These are phyloP conservation scores for Centrapalus pauciflorus DNA, from an alignment of 129 eudicot genomes.

Conservation along the genomic window DNA sequence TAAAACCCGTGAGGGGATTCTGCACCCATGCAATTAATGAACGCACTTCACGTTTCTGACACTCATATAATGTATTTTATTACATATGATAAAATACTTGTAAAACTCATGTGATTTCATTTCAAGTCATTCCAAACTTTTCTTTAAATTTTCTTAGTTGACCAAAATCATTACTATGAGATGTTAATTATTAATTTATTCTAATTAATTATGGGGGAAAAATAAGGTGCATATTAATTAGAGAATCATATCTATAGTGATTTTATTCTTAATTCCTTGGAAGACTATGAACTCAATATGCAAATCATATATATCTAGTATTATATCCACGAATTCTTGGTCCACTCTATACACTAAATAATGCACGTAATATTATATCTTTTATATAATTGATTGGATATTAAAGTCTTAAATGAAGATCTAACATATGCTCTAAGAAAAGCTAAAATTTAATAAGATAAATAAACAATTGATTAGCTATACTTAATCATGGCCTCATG, in stretches of 20 bases:
- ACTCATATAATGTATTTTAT: too few species aligned
- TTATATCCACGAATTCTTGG: slow-evolving; percentile 1
- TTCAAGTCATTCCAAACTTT: too few species aligned
- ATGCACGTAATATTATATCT: neutral
- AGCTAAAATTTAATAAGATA: neutral
- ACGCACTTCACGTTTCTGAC: neutral
- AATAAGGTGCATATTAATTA: slow-evolving; percentile 9
- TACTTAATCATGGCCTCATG: too few species aligned
- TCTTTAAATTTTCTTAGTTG: slow-evolving; percentile 24
- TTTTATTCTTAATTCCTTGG: slow-evolving; percentile 27
- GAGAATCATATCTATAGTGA: slow-evolving; percentile 30
- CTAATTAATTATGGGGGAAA: neutral
- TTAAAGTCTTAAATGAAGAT: neutral
- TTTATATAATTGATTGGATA: neutral
- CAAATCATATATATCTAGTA: slow-evolving; percentile 9
- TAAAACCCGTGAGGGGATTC: too few species aligned
- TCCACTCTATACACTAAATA: slow-evolving; percentile 11
- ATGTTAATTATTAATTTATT: neutral
- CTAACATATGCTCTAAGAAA: slow-evolving; percentile 7
- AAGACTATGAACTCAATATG: slow-evolving; percentile 9
- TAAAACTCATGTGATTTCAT: too few species aligned
- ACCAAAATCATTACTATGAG: slow-evolving; percentile 11
- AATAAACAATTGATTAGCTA: neutral
- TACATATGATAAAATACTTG: too few species aligned
- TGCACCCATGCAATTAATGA: too few species aligned